phyloP scores from a whole-genome alignment of 345 rosid species.

The Linum usitatissimum region DNA sequence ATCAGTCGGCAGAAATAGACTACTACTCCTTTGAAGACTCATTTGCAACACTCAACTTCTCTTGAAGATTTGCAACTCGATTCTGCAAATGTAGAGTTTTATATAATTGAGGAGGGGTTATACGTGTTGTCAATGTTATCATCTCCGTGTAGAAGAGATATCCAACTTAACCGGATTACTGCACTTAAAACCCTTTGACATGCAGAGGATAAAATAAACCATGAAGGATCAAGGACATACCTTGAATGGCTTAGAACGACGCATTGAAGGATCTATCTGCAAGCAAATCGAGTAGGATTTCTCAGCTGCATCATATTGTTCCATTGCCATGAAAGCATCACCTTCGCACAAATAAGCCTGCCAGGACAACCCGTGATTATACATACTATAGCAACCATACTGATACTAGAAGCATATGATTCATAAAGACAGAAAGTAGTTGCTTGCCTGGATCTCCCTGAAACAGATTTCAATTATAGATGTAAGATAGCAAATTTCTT shows the following conservation, averaged over 20 bases:
- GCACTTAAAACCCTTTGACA: background rate
- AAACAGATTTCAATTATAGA: too few relatives aligned
- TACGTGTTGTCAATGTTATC: background rate
- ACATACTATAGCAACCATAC: constrained; percentile 12
- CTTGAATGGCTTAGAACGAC: constrained; percentile 71
- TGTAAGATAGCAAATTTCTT: too few relatives aligned
- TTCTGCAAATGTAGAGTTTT: constrained; percentile 22
- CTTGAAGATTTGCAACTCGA: constrained; percentile 48
- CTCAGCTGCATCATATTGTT: constrained; percentile 53
- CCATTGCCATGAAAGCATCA: constrained; percentile 57
- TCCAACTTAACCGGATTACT: background rate
- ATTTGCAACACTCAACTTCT: constrained; percentile 35
- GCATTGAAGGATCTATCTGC: constrained; percentile 56
- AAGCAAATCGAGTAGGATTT: constrained; percentile 48
- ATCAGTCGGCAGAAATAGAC: background rate
- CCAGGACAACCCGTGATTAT: too few relatives aligned
- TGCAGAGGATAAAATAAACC: background rate
- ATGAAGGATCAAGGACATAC: constrained; percentile 23
- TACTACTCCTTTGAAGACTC: background rate
- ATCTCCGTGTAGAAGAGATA: too few relatives aligned
- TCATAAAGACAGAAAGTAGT: too few relatives aligned
- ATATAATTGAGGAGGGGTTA: background rate
- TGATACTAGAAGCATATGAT: background rate
- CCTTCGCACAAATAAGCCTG: constrained; percentile 79
- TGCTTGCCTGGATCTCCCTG: background rate